Evolutionary conservation across 768 basidiomycete species (phyloP).

Genomic region (Phaeotremella skinneri): DNA sequence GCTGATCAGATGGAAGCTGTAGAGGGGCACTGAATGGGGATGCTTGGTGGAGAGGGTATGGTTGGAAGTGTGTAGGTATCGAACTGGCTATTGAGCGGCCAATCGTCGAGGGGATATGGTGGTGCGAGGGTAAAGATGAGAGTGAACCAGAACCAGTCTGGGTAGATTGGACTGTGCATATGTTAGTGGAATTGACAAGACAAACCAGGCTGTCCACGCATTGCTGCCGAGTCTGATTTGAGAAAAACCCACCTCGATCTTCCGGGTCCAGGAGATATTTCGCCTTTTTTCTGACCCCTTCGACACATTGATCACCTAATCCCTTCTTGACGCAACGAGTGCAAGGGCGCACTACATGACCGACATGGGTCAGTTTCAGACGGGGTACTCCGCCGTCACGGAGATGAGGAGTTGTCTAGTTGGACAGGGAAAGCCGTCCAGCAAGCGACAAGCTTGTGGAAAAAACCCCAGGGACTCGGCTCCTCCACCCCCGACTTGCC

Average conservation of each 20-base stretch:
- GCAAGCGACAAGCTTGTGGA: no score
- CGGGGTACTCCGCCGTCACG: neutral
- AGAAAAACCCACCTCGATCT: slow-evolving; percentile 88
- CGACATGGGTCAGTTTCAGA: no score
- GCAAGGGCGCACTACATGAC: slow-evolving; percentile 95
- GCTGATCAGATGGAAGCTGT: neutral
- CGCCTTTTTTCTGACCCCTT: slow-evolving; percentile 95
- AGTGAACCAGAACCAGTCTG: neutral
- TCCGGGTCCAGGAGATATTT: slow-evolving; percentile 94
- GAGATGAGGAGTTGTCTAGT: slow-evolving; percentile 9
- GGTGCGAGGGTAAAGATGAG: neutral
- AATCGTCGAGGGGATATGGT: neutral
- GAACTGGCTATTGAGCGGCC: no score
- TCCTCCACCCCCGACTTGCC: no score
- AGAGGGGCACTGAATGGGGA: neutral
- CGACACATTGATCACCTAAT: slow-evolving; percentile 79
- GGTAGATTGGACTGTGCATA: no score
- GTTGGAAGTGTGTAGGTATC: no score
- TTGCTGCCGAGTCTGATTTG: no score
- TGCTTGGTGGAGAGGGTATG: neutral
- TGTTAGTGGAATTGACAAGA: no score
- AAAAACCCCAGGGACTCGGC: no score
- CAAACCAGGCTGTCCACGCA: no score
- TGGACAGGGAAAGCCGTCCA: no score
- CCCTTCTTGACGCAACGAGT: slow-evolving; percentile 93